phyloP scores from a whole-genome alignment of 192 early-diverging fungal species.

The Spizellomyces sp. region DNA sequence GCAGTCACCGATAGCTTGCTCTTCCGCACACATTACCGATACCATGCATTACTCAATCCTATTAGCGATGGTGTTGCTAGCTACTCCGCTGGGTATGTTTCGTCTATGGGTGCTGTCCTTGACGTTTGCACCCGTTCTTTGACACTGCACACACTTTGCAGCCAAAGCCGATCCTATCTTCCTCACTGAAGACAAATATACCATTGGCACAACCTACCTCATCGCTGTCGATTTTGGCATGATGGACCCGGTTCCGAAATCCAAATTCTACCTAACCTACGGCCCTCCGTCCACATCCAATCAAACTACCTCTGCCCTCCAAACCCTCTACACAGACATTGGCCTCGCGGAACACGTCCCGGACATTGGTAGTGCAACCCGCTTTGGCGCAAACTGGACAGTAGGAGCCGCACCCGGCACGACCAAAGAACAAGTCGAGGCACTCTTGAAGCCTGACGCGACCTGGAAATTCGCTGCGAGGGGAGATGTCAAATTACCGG shows the following conservation, averaged over 20 bases:
- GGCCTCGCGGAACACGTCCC: background rate
- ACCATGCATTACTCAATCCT: too few relatives aligned
- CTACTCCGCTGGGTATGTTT: too few relatives aligned
- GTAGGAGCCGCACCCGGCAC: background rate
- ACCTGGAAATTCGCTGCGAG: too few relatives aligned
- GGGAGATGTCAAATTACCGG: too few relatives aligned
- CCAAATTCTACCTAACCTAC: constrained; percentile 9
- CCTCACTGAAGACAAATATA: background rate
- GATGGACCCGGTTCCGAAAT: constrained; percentile 1
- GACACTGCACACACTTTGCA: background rate
- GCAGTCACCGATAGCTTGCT: too few relatives aligned
- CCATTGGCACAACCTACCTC: constrained; percentile 6
- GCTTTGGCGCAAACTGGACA: constrained; percentile 6
- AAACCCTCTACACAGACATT: constrained; percentile 8
- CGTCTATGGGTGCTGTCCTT: too few relatives aligned
- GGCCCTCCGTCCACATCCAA: background rate
- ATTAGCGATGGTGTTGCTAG: too few relatives aligned
- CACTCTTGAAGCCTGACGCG: too few relatives aligned
- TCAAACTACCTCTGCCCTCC: background rate
- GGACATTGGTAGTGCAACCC: constrained; percentile 1
- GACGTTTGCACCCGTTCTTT: too few relatives aligned
- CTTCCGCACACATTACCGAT: too few relatives aligned
- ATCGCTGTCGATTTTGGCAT: constrained; percentile 24
- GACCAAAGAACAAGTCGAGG: too few relatives aligned
- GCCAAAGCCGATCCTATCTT: constrained; percentile 9